Conservation (phyloP, 306 rosid species). For the Spatholobus suberectus region DNA sequence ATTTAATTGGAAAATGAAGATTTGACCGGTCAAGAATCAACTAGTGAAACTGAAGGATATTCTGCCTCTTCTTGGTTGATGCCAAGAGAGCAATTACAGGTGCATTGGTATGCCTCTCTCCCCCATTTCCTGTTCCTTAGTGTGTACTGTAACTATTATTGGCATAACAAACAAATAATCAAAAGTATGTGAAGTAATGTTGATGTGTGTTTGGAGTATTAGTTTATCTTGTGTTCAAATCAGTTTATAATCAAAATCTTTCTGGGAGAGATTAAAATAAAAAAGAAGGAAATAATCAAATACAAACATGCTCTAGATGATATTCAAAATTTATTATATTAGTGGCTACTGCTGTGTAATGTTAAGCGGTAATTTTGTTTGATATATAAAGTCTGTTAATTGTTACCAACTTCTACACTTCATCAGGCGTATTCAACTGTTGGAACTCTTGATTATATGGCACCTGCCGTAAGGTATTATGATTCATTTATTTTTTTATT, state of each 20-base stretch:
- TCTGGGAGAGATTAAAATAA: neutral
- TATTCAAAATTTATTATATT: slow-evolving; percentile 2
- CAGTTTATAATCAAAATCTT: slow-evolving; percentile 19
- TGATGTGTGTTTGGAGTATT: slow-evolving; percentile 5
- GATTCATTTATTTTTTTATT: slow-evolving; percentile 30
- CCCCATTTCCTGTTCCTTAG: slow-evolving; percentile 31
- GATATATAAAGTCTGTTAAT: slow-evolving; percentile 5
- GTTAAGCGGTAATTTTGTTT: neutral
- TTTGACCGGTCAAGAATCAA: slow-evolving; percentile 61
- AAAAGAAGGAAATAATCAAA: neutral
- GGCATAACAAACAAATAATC: slow-evolving; percentile 26
- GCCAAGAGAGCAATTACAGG: slow-evolving; percentile 95
- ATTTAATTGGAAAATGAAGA: slow-evolving; percentile 88
- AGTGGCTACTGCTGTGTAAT: slow-evolving; percentile 14
- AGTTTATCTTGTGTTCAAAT: slow-evolving; percentile 3
- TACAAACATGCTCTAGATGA: slow-evolving; percentile 24
- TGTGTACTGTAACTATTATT: slow-evolving; percentile 7
- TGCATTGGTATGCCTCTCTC: slow-evolving; percentile 69
- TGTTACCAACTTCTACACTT: slow-evolving; percentile 29
- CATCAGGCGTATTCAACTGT: slow-evolving; percentile 95
- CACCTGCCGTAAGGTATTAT: slow-evolving; percentile 97
- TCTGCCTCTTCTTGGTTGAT: slow-evolving; percentile 84
- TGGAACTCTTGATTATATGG: slow-evolving; percentile 99
- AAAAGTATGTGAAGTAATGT: slow-evolving; percentile 12
- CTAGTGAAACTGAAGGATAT: slow-evolving; percentile 71